phyloP scores from a whole-genome alignment of 1,284 basidiomycete genomes.

The Veloboletus limbatus region DNA sequence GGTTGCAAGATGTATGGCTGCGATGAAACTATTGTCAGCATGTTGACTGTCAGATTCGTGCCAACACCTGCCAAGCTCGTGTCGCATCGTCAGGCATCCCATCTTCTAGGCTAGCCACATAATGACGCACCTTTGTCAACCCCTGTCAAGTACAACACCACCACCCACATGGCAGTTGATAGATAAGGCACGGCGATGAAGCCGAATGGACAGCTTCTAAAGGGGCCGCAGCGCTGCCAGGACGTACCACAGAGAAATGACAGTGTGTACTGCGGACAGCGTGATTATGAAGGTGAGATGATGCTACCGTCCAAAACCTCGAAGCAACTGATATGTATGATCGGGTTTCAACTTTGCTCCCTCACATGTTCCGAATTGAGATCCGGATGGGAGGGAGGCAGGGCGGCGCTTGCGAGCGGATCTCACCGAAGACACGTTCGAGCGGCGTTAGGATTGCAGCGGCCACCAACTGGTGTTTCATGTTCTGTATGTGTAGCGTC shows the following conservation, averaged over 20 bases:
- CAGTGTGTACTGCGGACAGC: conserved; percentile 13
- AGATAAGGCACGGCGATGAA: conserved; percentile 23
- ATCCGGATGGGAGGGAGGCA: conserved; percentile 19
- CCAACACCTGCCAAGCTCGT: conserved; percentile 6
- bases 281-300: conserved; percentile 24
- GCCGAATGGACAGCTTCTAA: conserved; percentile 6
- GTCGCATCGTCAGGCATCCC: conserved; percentile 3
- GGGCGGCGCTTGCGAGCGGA: conserved; percentile 28
- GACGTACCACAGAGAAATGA: conserved; percentile 5
- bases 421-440: conserved; percentile 23
- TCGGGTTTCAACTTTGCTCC: conserved; percentile 26
- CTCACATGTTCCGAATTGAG: conserved; percentile 21
- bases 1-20: conserved; percentile 7
- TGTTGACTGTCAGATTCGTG: conserved; percentile 8
- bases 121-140: conserved; percentile 18
- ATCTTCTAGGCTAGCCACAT: not conserved
- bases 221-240: conserved; percentile 11
- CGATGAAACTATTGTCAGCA: conserved; percentile 6
- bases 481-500: conserved; percentile 2
- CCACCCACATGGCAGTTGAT: conserved; percentile 15
- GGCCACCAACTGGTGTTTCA: conserved; percentile 18
- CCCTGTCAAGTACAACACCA: conserved; percentile 8
- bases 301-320: conserved; percentile 11
- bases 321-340: conserved; percentile 13
- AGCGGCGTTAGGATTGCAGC: conserved; percentile 22